These are phyloP conservation scores for Dryas integrifolia DNA, from an alignment of 331 rosid species.

Conservation along the genomic window DNA sequence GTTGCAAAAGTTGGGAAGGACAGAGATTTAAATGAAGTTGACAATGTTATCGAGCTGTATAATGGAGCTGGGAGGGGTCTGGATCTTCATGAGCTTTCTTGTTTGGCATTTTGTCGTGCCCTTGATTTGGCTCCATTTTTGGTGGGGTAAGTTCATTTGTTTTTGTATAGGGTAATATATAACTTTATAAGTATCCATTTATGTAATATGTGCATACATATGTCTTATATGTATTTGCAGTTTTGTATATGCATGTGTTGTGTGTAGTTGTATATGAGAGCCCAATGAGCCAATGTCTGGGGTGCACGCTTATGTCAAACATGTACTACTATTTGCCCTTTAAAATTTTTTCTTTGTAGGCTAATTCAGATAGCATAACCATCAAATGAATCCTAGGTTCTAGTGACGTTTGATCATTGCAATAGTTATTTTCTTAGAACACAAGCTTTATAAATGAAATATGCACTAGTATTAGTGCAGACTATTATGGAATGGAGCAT, in stretches of 20 bases:
- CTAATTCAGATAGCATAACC: background rate
- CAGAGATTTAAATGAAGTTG: conserved; percentile 39
- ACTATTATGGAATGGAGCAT: background rate
- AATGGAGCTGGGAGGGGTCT: conserved; percentile 53
- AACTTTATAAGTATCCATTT: background rate
- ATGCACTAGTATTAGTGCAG: background rate
- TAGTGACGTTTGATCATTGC: background rate
- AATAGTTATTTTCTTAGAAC: background rate
- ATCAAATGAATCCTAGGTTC: background rate
- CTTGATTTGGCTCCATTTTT: conserved; percentile 64
- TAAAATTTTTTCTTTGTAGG: background rate
- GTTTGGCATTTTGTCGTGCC: conserved; percentile 72
- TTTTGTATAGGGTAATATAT: background rate
- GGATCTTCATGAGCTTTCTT: conserved; percentile 87
- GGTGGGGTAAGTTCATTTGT: conserved; percentile 50
- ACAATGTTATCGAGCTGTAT: conserved; percentile 47
- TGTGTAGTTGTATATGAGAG: background rate
- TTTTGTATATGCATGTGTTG: background rate
- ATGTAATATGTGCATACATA: background rate
- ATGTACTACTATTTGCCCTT: background rate
- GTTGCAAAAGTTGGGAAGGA: conserved; percentile 27
- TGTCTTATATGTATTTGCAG: background rate
- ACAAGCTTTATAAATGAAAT: background rate
- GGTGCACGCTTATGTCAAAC: background rate
- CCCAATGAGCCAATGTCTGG: background rate